These are phyloP conservation scores for Phytophthora pistaciae DNA, from an alignment of 352 stramenopile species.

Conservation along the genomic window DNA sequence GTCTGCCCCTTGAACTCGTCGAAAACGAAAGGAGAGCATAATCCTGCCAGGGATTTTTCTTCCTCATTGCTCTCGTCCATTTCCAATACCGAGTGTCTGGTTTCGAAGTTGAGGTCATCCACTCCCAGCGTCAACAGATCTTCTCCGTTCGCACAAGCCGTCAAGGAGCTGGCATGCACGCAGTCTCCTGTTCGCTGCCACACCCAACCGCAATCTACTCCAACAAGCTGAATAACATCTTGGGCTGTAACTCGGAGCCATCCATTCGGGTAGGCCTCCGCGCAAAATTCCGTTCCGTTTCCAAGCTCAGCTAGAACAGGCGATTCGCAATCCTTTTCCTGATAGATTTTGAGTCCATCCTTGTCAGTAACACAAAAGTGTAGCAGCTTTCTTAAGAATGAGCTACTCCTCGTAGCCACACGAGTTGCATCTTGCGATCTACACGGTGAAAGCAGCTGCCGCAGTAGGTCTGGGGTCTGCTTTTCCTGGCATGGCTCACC, in stretches of 20 bases:
- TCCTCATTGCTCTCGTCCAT: slow-evolving; percentile 74
- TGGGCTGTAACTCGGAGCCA: slow-evolving; percentile 45
- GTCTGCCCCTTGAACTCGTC: slow-evolving; percentile 74
- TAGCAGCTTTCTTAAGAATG: slow-evolving; percentile 13
- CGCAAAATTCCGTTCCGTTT: slow-evolving; percentile 35
- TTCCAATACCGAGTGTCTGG: slow-evolving; percentile 47
- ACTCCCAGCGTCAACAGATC: slow-evolving; percentile 71
- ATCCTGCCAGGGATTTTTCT: slow-evolving; percentile 57
- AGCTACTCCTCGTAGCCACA: slow-evolving; percentile 2
- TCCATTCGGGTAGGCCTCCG: slow-evolving; percentile 18
- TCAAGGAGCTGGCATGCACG: slow-evolving; percentile 35
- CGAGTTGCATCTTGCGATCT: not conserved
- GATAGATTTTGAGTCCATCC: slow-evolving; percentile 33
- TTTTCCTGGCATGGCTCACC: slow-evolving; percentile 4
- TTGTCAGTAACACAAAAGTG: slow-evolving; percentile 45
- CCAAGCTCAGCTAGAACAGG: slow-evolving; percentile 24
- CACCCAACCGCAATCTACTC: slow-evolving; percentile 47
- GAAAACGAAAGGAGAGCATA: slow-evolving; percentile 72
- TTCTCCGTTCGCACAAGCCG: slow-evolving; percentile 42
- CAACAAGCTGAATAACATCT: slow-evolving; percentile 6
- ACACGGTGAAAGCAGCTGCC: slow-evolving; percentile 36
- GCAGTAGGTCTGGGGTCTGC: slow-evolving; percentile 31
- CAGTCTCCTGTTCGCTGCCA: slow-evolving; percentile 48
- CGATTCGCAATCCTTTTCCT: slow-evolving; percentile 23
- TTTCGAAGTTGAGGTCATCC: slow-evolving; percentile 54